phyloP scores from a whole-genome alignment of 163 green algal species.

The Scenedesmus sp. region DNA sequence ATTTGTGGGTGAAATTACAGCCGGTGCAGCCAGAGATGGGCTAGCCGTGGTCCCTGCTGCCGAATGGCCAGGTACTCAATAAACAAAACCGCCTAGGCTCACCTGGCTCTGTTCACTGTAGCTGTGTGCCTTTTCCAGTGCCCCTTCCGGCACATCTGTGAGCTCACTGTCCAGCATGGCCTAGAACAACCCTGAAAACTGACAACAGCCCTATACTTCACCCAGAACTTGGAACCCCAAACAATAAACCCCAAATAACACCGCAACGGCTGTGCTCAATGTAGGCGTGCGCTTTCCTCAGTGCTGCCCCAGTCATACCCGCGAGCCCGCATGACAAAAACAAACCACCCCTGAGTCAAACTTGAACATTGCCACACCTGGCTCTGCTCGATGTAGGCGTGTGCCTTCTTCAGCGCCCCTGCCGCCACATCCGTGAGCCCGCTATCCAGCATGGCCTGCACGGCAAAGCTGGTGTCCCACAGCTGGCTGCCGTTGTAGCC shows the following conservation, averaged over 20 bases:
- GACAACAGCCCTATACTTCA: too few relatives aligned
- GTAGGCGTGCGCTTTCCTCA: too few relatives aligned
- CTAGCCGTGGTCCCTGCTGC: conserved; percentile 97
- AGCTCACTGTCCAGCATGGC: conserved; percentile 83
- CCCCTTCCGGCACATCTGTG: conserved; percentile 64
- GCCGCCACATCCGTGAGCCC: conserved; percentile 73
- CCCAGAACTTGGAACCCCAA: too few relatives aligned
- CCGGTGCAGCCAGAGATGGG: conserved; percentile 82
- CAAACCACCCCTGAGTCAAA: too few relatives aligned
- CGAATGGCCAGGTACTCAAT: conserved; percentile 96
- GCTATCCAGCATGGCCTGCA: conserved; percentile 87
- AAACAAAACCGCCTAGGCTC: too few relatives aligned
- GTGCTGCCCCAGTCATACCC: too few relatives aligned
- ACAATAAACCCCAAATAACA: too few relatives aligned
- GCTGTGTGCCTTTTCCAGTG: conserved; percentile 75
- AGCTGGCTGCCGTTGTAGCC: conserved; percentile 98
- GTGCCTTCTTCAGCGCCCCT: conserved; percentile 74
- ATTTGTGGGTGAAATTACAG: too few relatives aligned
- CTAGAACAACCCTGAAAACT: conserved; percentile 52
- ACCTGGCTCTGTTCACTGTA: conserved; percentile 93
- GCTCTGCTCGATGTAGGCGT: conserved; percentile 87
- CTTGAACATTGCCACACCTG: conserved; percentile 70
- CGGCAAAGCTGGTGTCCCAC: conserved; percentile 98
- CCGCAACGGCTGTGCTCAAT: too few relatives aligned
- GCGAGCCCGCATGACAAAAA: too few relatives aligned